Base-by-base conservation (phyloP, 306 rosid genomes). In the Trifolium dubium region DNA sequence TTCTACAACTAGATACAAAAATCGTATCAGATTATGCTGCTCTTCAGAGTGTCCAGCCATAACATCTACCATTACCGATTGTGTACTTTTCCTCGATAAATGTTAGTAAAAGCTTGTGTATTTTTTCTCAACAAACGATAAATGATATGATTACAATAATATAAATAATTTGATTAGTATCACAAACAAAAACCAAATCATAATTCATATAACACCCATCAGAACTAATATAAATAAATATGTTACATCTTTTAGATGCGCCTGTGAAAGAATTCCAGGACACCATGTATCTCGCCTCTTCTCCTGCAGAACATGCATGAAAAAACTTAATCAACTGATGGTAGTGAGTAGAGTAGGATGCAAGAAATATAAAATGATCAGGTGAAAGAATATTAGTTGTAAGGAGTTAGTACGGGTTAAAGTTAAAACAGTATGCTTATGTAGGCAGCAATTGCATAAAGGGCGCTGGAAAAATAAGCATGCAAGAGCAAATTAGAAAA, bases 261-360 rank as follows among this genome's bases (percentile, higher is more conserved):
- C 88, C 82, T 68, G 79, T 3, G 79, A 78, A 70, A 87, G 85
- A 15, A 88, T 89, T 76, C 96, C 88, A 31, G 89, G 88, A 85
- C 98, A 94, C 98, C 96, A 94, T 61, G 98, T 91, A 81, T 86
- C 96, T 73, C 97, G 89, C 78, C 97, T 88, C 85, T 94, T 94
- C 68, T 71, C 97, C 98, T 94, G 90, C 80, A 83, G 59, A 54
- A 76, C 61, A 41, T 79, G 85, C 75, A 47, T 77, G 76, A 66
- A 73, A 60, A 60, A 77, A 78, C 19, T 64, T 71, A 19, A 83
- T 87, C 63, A 79, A 62, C 63, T 69, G 68, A 79, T 39, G 44
- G 31, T 23, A 71, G 59, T 14, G 58, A 72, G 63, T 56, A 29
- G 30, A 69, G n/a, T 41, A 54, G 39, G 41, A 74, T 12, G 49